These are phyloP conservation scores for Solanum sejunctum DNA, from an alignment of 257 asterid species.

Conservation along the genomic window DNA sequence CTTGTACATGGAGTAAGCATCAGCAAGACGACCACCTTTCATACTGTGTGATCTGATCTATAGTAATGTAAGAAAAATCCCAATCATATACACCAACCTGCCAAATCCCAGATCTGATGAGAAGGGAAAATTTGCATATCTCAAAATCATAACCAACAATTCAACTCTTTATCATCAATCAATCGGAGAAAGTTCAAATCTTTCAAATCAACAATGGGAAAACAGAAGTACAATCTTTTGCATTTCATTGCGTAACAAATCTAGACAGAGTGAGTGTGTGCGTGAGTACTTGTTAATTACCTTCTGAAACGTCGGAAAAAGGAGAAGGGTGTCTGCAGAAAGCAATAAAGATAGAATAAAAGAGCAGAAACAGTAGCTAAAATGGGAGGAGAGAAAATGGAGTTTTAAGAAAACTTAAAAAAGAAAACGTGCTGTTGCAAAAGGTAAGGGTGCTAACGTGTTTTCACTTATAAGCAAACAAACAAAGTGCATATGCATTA, in stretches of 20 bases:
- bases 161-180: background rate
- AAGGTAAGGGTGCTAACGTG: background rate
- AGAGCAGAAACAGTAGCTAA: no score
- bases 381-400: no score
- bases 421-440: background rate
- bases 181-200: background rate
- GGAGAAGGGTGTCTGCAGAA: no score
- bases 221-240: background rate
- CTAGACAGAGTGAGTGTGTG: background rate
- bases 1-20: constrained; percentile 44
- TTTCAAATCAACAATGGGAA: background rate
- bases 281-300: background rate
- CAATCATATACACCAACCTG: constrained; percentile 13
- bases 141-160: background rate
- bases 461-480: background rate
- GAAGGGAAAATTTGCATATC: background rate
- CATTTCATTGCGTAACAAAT: background rate
- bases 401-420: background rate
- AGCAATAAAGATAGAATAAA: no score
- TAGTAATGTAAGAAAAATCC: constrained; percentile 3
- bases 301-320: background rate
- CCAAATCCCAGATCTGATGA: background rate
- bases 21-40: constrained; percentile 42
- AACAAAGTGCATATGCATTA: background rate
- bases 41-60: background rate